These are phyloP conservation scores for Hypholoma fasciculare DNA, from an alignment of 768 basidiomycete species.

Conservation along the genomic window DNA sequence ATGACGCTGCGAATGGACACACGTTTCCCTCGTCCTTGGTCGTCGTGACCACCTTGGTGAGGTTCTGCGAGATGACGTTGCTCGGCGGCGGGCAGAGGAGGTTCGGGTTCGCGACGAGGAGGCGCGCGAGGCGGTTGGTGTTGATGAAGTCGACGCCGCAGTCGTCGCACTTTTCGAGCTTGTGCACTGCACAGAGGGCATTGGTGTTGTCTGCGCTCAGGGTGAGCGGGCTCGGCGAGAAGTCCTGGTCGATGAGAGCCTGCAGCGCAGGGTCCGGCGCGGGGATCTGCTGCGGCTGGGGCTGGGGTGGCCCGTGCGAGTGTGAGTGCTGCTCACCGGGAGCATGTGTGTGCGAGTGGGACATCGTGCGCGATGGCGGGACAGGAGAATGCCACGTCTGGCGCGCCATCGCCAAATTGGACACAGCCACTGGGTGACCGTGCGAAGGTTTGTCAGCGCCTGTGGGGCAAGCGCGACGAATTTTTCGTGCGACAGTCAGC, in stretches of 20 bases:
- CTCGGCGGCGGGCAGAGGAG: constrained; percentile 81
- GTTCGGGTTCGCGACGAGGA: constrained; percentile 68
- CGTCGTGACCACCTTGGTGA: constrained; percentile 70
- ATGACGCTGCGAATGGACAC: constrained; percentile 30
- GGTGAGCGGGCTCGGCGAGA: constrained; percentile 53
- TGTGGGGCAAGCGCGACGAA: constrained; percentile 11
- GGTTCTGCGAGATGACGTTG: constrained; percentile 71
- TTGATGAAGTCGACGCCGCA: constrained; percentile 74
- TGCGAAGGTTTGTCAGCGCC: constrained; percentile 21
- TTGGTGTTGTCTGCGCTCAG: constrained; percentile 53
- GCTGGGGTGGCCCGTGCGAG: constrained; percentile 43
- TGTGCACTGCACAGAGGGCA: constrained; percentile 67
- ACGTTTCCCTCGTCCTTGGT: constrained; percentile 97
- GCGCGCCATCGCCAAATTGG: constrained; percentile 2
- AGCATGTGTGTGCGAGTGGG: constrained; percentile 64
- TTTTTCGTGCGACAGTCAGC: constrained; percentile 23
- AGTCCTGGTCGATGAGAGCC: constrained; percentile 76
- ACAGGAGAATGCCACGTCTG: constrained; percentile 20
- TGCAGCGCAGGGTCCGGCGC: constrained; percentile 72
- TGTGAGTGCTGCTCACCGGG: constrained; percentile 56
- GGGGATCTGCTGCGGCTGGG: constrained; percentile 44
- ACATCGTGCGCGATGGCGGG: constrained; percentile 40
- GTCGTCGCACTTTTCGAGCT: constrained; percentile 69
- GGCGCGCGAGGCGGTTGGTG: constrained; percentile 75
- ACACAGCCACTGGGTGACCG: constrained; percentile 20